These are phyloP conservation scores for Aspergillus panamensis DNA, from an alignment of 495 filamentous ascomycete species.

Conservation along the genomic window DNA sequence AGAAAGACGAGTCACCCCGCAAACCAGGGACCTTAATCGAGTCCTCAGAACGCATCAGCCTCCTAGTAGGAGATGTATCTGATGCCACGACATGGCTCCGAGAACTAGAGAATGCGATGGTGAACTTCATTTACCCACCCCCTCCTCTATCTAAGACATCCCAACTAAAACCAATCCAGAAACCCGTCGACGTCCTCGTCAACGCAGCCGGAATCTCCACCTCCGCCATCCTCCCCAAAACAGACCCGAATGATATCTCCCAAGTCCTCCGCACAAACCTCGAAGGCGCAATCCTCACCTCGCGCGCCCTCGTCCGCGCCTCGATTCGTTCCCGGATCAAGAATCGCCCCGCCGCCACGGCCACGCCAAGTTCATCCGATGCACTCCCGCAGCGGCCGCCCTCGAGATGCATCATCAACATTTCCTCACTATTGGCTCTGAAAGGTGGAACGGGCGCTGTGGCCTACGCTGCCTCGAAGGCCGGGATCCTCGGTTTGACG, in stretches of 20 bases:
- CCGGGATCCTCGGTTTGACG: constrained; percentile 73
- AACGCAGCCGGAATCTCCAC: constrained; percentile 74
- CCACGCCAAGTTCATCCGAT: not conserved
- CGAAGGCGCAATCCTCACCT: constrained; percentile 63
- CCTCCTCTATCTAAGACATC: not conserved
- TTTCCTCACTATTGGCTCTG: constrained; percentile 67
- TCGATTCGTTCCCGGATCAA: constrained; percentile 37
- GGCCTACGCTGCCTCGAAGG: constrained; percentile 76
- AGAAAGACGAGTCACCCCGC: constrained; percentile 9
- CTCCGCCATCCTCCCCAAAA: constrained; percentile 51
- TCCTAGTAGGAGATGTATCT: constrained; percentile 49
- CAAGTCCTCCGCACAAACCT: constrained; percentile 65
- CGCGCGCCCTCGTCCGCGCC: constrained; percentile 50
- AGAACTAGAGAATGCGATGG: constrained; percentile 43
- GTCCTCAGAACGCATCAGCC: constrained; percentile 23
- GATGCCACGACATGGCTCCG: constrained; percentile 43
- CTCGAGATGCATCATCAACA: constrained; percentile 70
- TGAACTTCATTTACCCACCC: constrained; percentile 17
- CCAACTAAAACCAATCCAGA: not conserved
- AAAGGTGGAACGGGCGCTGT: constrained; percentile 62
- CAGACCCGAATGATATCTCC: constrained; percentile 38
- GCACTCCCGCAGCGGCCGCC: not conserved
- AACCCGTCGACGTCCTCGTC: constrained; percentile 59
- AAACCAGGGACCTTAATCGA: constrained; percentile 10
- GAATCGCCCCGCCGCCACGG: constrained; percentile 16